These are phyloP conservation scores for Solanum medicagineum DNA, from an alignment of 257 asterid species.

Conservation along the genomic window DNA sequence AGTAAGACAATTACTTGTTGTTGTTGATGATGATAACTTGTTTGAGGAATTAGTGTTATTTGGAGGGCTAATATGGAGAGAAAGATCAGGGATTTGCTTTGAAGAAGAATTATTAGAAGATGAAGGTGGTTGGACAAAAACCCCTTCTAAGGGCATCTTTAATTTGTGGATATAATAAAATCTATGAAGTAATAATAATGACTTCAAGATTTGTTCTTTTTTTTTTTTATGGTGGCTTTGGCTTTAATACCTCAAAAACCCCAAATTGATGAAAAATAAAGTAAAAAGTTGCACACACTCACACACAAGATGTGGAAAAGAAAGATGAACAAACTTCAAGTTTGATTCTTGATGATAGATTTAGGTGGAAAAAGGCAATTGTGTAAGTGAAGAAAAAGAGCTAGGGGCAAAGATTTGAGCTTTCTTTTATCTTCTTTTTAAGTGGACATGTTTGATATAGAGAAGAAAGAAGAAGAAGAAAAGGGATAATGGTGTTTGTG, in stretches of 20 bases:
- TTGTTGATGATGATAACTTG: neutral
- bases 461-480: neutral
- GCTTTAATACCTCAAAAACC: neutral
- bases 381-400: neutral
- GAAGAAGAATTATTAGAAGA: neutral
- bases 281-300: neutral
- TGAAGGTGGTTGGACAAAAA: neutral
- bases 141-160: conserved; percentile 7
- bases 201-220: neutral
- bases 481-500: neutral
- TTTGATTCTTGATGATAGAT: conserved; percentile 1
- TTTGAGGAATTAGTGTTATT: neutral
- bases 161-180: neutral
- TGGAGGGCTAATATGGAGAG: conserved; percentile 12
- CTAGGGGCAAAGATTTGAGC: neutral
- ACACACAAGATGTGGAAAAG: neutral
- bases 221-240: neutral
- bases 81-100: conserved; percentile 3
- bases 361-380: neutral
- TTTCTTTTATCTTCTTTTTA: neutral
- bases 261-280: neutral
- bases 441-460: neutral
- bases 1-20: neutral
- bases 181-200: neutral
- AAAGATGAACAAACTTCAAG: neutral